Evolutionary conservation across 1,284 basidiomycete genomes (phyloP).

Genomic region (Moesziomyces sp.): DNA sequence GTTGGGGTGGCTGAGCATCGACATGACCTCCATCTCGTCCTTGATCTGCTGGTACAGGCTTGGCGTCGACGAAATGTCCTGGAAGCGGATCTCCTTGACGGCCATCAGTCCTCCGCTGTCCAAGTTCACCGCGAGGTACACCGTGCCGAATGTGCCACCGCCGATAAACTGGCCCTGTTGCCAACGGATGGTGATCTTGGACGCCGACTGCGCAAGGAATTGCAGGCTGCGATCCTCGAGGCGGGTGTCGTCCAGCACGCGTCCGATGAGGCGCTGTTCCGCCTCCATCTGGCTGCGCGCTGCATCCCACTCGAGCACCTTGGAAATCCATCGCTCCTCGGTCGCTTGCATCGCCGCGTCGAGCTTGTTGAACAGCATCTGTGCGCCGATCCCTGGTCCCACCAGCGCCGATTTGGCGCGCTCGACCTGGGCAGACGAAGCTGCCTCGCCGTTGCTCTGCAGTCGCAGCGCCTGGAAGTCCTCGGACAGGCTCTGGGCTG

Average conservation of each 20-base stretch:
- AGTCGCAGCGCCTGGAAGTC: slow-evolving; percentile 36
- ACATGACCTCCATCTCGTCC: slow-evolving; percentile 98
- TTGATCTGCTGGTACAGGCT: slow-evolving; percentile 83
- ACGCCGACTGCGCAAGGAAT: slow-evolving; percentile 71
- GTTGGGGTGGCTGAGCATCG: slow-evolving; percentile 96
- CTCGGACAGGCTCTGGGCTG: slow-evolving; percentile 28
- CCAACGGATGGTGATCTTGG: slow-evolving; percentile 95
- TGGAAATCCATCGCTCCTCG: slow-evolving; percentile 58
- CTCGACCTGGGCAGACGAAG: slow-evolving; percentile 4
- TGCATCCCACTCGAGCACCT: slow-evolving; percentile 59
- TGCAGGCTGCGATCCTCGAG: slow-evolving; percentile 65
- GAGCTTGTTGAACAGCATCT: slow-evolving; percentile 49
- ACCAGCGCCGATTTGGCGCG: slow-evolving; percentile 73
- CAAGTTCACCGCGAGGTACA: slow-evolving; percentile 97
- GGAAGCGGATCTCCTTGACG: slow-evolving; percentile 98
- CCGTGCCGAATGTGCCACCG: slow-evolving; percentile 85
- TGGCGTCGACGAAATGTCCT: slow-evolving; percentile 80
- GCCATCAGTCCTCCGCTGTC: slow-evolving; percentile 98
- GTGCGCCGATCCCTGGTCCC: slow-evolving; percentile 48
- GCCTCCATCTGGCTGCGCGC: slow-evolving; percentile 55
- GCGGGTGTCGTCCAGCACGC: slow-evolving; percentile 65
- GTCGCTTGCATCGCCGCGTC: slow-evolving; percentile 56
- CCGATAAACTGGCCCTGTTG: slow-evolving; percentile 98
- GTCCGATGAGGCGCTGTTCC: slow-evolving; percentile 63
- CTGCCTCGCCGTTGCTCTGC: slow-evolving; percentile 70